Evolutionary conservation across 805 yeast genomes (phyloP).

Genomic region (Kuraishia ogatae): DNA sequence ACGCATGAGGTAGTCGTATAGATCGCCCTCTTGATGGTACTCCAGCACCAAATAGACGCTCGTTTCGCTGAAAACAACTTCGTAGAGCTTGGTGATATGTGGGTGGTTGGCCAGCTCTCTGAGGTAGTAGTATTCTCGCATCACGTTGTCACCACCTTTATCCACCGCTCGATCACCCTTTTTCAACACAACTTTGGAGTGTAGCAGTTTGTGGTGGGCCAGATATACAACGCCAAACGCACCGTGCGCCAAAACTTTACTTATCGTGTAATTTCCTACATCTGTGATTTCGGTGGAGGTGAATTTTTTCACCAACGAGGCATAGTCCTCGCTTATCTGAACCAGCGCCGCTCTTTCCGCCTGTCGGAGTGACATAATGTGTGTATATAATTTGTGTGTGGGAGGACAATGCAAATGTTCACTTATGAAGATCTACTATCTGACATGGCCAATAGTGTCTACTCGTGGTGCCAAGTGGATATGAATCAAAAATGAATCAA

Average conservation of each 20-base stretch:
- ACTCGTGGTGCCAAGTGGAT: too few relatives aligned
- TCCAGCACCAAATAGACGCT: slow-evolving; percentile 84
- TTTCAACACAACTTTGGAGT: slow-evolving; percentile 75
- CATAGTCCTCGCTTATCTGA: slow-evolving; percentile 25
- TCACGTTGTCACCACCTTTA: slow-evolving; percentile 74
- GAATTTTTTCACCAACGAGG: slow-evolving; percentile 26
- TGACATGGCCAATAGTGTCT: too few relatives aligned
- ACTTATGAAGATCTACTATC: too few relatives aligned
- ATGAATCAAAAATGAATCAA: too few relatives aligned
- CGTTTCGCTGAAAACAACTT: slow-evolving; percentile 72
- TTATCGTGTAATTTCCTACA: slow-evolving; percentile 74
- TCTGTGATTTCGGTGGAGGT: slow-evolving; percentile 38
- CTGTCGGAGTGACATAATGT: background rate
- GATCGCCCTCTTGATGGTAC: slow-evolving; percentile 76
- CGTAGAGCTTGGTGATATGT: slow-evolving; percentile 77
- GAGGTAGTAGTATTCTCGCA: slow-evolving; percentile 84
- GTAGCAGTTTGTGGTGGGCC: slow-evolving; percentile 70
- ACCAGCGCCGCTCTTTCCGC: background rate
- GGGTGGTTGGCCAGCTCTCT: slow-evolving; percentile 69
- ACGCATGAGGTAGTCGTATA: slow-evolving; percentile 57
- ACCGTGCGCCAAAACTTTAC: slow-evolving; percentile 80
- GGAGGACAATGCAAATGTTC: too few relatives aligned
- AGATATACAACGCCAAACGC: slow-evolving; percentile 87
- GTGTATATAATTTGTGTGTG: background rate
- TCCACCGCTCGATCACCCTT: slow-evolving; percentile 40